Base-by-base conservation (phyloP, 108 stramenopile genomes). In the Cyclotella sp. region DNA sequence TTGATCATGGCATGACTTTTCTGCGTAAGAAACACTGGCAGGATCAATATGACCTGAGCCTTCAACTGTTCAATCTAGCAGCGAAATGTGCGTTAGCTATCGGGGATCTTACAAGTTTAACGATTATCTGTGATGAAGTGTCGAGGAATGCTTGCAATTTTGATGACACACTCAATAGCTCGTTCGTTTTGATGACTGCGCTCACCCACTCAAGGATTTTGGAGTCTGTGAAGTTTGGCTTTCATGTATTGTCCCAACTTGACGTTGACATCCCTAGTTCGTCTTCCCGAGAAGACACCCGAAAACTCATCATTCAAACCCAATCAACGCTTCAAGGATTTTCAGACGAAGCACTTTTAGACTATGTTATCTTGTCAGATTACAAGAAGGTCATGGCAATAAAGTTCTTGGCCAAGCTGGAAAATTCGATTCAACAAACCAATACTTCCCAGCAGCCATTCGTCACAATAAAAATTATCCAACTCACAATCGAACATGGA, bases 41-140 rank as follows among this genome's bases (percentile, higher is more conserved):
- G 9, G 34, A 60, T 13, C 40, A 77, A 34, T 77, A 77, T 64
- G 70, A 59, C 2, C 59, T 77, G 44, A 77, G 69, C 39, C 30
- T 77, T 58, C 40, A 77, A 43, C 76, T 77, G 9, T 72, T 61
- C 59, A 45, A 72, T 9, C 16, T 22, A n/a, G 45, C 61, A 27
- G 42, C 69, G n/a, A 42, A 68, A 44, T 69, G 75, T 12, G 40
- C 55, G 12, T 22, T 69, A 6, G 46, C 39, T 10, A 34, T 57
- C 14, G 66, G 42, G 12, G 75, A 75, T 7, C 42, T 39, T 29
- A 21, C 6, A 19, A 44, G 12, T 14, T 26, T 70, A n/a, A 16
- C 34, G 3, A 45, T 69, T n/a, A 28, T 69, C 14, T n/a, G 22
- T 18, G 34, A 29, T 8, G 67, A 75, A 68, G 21, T 75, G 2